phyloP scores from a whole-genome alignment of 2,329 filamentous ascomycete species.

The Curvularia sp. region DNA sequence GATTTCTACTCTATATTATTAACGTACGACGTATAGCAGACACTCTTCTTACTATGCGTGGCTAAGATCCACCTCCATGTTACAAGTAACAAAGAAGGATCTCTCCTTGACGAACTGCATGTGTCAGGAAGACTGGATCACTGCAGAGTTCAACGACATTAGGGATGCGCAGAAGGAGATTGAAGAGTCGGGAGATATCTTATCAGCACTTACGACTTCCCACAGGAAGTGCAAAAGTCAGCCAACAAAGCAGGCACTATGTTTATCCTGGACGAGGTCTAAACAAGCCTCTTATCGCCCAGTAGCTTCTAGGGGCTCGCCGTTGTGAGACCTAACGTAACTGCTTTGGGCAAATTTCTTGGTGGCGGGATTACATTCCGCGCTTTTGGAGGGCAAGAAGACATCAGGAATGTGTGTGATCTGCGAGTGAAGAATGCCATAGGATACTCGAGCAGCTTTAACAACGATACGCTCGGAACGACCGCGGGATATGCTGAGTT shows the following conservation, averaged over 20 bases:
- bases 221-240: slow-evolving; percentile 58
- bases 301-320: slow-evolving; percentile 32
- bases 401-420: slow-evolving; percentile 56
- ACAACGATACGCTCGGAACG: slow-evolving; percentile 71
- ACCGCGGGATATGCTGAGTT: slow-evolving; percentile 58
- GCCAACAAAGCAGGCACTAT: slow-evolving; percentile 61
- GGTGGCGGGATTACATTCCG: slow-evolving; percentile 72
- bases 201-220: slow-evolving; percentile 59
- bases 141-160: slow-evolving; percentile 69
- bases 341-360: slow-evolving; percentile 70
- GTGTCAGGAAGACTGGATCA: slow-evolving; percentile 63
- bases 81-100: too few relatives aligned
- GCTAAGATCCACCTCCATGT: too few relatives aligned
- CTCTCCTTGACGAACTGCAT: too few relatives aligned
- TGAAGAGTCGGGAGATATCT: slow-evolving; percentile 55
- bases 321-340: slow-evolving; percentile 51
- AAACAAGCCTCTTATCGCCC: slow-evolving; percentile 33
- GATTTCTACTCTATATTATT: too few relatives aligned
- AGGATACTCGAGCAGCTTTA: slow-evolving; percentile 69
- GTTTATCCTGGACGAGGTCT: slow-evolving; percentile 71
- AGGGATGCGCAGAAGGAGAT: slow-evolving; percentile 56
- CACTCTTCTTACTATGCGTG: too few relatives aligned
- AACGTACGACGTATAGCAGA: too few relatives aligned
- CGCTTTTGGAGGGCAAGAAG: slow-evolving; percentile 66
- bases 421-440: slow-evolving; percentile 54